phyloP scores from a whole-genome alignment of 495 filamentous ascomycete genomes.

The Tuber calosporum region DNA sequence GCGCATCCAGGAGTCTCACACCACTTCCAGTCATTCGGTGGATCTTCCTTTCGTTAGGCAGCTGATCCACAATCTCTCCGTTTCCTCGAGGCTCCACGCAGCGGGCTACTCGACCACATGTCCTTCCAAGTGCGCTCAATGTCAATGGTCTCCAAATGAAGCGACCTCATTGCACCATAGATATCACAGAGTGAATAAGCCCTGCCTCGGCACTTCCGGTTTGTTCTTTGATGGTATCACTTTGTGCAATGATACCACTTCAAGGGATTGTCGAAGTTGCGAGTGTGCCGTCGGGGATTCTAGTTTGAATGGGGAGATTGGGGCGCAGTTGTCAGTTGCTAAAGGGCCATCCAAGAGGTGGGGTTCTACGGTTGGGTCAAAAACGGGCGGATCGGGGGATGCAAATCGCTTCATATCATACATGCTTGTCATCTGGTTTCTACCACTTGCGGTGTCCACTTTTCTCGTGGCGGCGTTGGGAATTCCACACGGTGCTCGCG shows the following conservation, averaged over 20 bases:
- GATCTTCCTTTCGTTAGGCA: not conserved
- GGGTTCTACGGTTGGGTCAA: not conserved
- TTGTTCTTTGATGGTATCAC: not conserved
- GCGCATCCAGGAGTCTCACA: not conserved
- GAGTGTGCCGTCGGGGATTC: not conserved
- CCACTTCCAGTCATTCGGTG: not conserved
- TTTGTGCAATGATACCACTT: not conserved
- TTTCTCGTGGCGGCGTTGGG: slow-evolving; percentile 2
- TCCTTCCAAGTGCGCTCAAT: not conserved
- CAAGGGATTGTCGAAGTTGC: not conserved
- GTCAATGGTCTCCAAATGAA: not conserved
- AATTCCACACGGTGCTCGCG: not conserved
- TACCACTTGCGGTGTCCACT: not conserved
- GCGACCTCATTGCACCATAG: not conserved
- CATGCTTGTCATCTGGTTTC: not conserved
- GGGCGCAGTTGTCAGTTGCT: not conserved
- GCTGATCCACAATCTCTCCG: not conserved
- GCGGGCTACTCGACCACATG: not conserved
- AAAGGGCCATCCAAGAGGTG: not conserved
- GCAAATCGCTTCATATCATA: not conserved
- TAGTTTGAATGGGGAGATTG: slow-evolving; percentile 1
- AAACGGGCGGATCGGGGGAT: not conserved
- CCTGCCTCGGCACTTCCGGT: not conserved
- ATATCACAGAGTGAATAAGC: not conserved
- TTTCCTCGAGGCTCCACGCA: slow-evolving; percentile 3